These are phyloP conservation scores for Isatis tinctoria DNA, from an alignment of 345 rosid genomes.

Conservation along the genomic window DNA sequence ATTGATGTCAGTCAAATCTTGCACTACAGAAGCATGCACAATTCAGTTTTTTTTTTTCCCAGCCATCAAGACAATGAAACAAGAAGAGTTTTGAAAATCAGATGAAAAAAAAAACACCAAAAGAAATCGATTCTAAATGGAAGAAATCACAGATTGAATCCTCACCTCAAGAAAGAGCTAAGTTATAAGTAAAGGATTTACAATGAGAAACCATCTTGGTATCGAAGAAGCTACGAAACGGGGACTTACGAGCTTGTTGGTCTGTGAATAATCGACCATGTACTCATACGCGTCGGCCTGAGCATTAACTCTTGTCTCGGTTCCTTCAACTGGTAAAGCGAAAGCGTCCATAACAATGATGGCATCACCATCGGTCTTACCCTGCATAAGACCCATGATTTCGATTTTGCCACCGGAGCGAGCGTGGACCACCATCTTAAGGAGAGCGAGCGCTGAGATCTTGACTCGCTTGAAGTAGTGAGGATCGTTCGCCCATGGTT, in stretches of 20 bases:
- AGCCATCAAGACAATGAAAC: neutral
- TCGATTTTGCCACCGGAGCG: slow-evolving; percentile 99
- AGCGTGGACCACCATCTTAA: slow-evolving; percentile 99
- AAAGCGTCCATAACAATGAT: slow-evolving; percentile 99
- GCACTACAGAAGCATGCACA: neutral
- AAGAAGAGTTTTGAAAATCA: too few relatives aligned
- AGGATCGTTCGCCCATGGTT: slow-evolving; percentile 91
- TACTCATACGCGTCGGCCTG: slow-evolving; percentile 99
- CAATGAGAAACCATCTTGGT: too few relatives aligned
- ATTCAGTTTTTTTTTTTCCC: neutral
- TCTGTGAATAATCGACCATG: slow-evolving; percentile 98
- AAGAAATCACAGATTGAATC: too few relatives aligned
- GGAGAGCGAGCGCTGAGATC: slow-evolving; percentile 96
- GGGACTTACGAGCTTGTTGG: slow-evolving; percentile 53
- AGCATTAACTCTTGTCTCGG: slow-evolving; percentile 95
- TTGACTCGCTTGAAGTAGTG: slow-evolving; percentile 96
- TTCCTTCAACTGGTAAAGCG: slow-evolving; percentile 98
- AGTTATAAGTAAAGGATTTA: too few relatives aligned
- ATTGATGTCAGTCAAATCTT: neutral
- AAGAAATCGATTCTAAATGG: too few relatives aligned
- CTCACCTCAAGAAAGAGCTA: too few relatives aligned
- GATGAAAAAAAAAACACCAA: too few relatives aligned
- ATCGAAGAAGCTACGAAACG: too few relatives aligned
- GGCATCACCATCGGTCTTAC: slow-evolving; percentile 92
- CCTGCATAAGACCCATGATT: slow-evolving; percentile 99